Evolutionary conservation across 78 protist species (phyloP), one percentile per base, ranked within the genome.

Genomic region (Mastigamoeba balamuthi): DNA sequence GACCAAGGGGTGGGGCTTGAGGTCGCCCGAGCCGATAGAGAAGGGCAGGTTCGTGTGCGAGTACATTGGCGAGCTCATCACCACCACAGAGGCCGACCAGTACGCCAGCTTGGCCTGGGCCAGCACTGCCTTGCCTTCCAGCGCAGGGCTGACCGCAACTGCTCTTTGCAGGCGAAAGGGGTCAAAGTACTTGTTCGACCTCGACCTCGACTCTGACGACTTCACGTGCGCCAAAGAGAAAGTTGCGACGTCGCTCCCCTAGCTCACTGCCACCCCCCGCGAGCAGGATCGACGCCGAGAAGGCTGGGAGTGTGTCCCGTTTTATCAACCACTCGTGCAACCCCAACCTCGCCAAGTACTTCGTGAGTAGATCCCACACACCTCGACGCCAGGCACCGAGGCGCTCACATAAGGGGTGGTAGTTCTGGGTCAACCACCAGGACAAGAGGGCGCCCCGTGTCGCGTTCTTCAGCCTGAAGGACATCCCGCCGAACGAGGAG

Each of bases 321-420:
- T 87, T 87, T 52, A 42, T 83, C 37, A 87, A 87, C 72, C 91
- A 87, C 70, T 77, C 82, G 3, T 87, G 91, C 66, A 75, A 29
- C 36, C 87, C 91, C 39, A 87, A 87, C 70, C 69, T 87, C 30
- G n/a, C 1, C 38, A 30, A 48, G 17, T 48, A n/a, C 23, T n/a
- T 71, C 17, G 78, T 64, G 66, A 9, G 66, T 64, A 71, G 41
- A 30, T 52, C 64, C 8, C 27, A 27, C 9, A 25, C 28, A 4
- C 25, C 23, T 40, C 37, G 23, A 58, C 3, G 9, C 44, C 23
- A 52, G 40, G 6, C 10, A 6, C 2, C 42, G 5, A 27, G 35
- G 2, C 27, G 23, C 48, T 68, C 5, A 4, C 48, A n/a, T 69
- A 27, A 41, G 33, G n/a, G 8, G 44, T 17, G 4, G 37, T 78